Evolutionary conservation across 768 basidiomycete species (phyloP), one percentile per base, ranked within the genome.

Genomic region (Boletus reticulatus): DNA sequence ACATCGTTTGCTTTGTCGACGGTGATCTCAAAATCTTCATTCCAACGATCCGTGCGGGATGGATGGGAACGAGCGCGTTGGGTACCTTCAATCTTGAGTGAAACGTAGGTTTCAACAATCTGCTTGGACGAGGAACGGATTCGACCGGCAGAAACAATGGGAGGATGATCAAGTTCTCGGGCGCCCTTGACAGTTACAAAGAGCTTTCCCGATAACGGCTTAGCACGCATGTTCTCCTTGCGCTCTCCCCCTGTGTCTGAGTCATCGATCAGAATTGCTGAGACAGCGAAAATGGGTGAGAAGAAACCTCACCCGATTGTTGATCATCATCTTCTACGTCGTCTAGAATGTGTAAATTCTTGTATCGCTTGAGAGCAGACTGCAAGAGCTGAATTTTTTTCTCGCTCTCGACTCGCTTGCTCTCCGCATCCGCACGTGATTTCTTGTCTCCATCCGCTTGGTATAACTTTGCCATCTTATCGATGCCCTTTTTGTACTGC

Each of bases 1-100:
- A 98, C 90, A 78, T 99, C 97, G 69, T 96, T 98, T 14, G 96
- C 95, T 73, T 98, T 98, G 77, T 98, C 96, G 39, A 98, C 91
- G 0, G 87, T 80, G 56, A 99, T 92, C 72, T 96, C 94, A 59
- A 98, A 98, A 56, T 94, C 92, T 73, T 99, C 95, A 68, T 93
- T 92, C 97, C 97, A 99, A 43, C 91, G 87, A 73, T 98, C 97
- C 29, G 89, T 97, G 56, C 94, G 87, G 11, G 94, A 88, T 9
- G 93, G 91, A 68, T 96, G 94, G 0, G 95, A 94, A 54, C 88
- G 85, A 6, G 93, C 96, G 14, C 92, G 81, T 63, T 94, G 91
- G 19, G 92, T 94, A 20, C 96, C 94, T 76, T 99, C 97, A 12
- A 98, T 90, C 68, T 98, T 97, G 75, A 98, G 83, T 34, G 92